Evolutionary conservation across 768 basidiomycete species (phyloP), one percentile per base, ranked within the genome.

Genomic region (Suillus variegatus): DNA sequence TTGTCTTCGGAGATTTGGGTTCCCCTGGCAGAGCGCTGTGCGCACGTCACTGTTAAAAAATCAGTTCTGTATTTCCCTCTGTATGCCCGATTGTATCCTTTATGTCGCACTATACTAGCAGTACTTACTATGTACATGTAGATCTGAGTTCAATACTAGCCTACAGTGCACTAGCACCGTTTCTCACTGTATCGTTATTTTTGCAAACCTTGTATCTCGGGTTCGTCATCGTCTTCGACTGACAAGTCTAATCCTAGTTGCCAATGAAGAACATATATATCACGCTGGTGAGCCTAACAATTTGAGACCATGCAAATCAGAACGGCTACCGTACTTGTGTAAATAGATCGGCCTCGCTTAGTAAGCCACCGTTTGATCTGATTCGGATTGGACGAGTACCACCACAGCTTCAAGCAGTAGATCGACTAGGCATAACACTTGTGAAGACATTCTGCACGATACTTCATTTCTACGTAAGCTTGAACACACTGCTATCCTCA

Each of bases 271-370:
- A 20, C 16, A 43, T 10, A 18, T 44, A 18, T 44, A 44, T 44
- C 8, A 7, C 18, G 7, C 18, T 44, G 43, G 18, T 1, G 18
- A 44, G 6, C 43, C 43, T 20, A 3, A 44, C 20, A 44, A 3
- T 40, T 40, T 13, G 12, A 32, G 32, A 40, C 13, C 3, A 40
- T 13, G 40, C 36, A 38, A 40, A 40, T 40, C 40, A 40, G 40
- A 38, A 10, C 8, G 8, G 36, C 9, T 9, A 71, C 90, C 28
- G n/a, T n/a, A n/a, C 3, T 28, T 28, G 4, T 4, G 28, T 32
- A 32, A 32, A 32, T 32, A 32, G 28, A 32, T 32, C 36, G 9
- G 7, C 1, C 1, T 38, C 36, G 36, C 36, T 38, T 38, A 38
- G 7, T 38, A 38, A 38, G 36, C 10, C 6, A 32, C 32, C 32